Conservation (phyloP, 352 stramenopile species). For the Pythium insidiosum region DNA sequence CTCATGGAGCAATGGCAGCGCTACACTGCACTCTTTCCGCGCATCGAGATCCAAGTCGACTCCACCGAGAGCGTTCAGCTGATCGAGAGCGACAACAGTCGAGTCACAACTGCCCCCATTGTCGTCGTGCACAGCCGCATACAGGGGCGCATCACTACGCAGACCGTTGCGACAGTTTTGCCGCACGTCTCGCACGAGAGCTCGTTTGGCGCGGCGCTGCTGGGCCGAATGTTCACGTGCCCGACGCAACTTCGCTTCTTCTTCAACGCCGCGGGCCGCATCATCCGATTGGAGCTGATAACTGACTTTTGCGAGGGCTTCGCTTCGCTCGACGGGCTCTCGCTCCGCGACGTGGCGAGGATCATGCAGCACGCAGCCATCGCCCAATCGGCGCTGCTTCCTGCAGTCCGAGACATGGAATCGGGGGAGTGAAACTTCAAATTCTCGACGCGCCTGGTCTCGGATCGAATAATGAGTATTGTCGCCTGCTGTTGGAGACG, state of each 20-base stretch:
- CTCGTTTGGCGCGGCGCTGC: not conserved
- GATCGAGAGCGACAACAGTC: too few species aligned
- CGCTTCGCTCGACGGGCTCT: slow-evolving; percentile 8
- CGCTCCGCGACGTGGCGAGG: slow-evolving; percentile 1
- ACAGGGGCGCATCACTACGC: not conserved
- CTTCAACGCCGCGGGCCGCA: not conserved
- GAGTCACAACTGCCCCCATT: not conserved
- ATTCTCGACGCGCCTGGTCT: too few species aligned
- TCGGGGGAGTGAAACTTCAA: too few species aligned
- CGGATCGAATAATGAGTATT: too few species aligned
- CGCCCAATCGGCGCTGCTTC: slow-evolving; percentile 7
- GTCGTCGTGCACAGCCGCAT: slow-evolving; percentile 6
- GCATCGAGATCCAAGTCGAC: too few species aligned
- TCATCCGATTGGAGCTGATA: not conserved
- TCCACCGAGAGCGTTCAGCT: not conserved
- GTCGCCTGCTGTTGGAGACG: too few species aligned
- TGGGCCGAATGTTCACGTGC: not conserved
- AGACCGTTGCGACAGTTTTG: slow-evolving; percentile 6
- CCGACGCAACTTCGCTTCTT: not conserved
- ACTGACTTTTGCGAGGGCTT: slow-evolving; percentile 13
- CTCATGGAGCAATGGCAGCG: slow-evolving; percentile 12
- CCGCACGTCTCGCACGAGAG: not conserved
- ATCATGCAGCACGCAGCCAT: slow-evolving; percentile 4
- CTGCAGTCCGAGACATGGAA: too few species aligned
- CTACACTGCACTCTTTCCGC: slow-evolving; percentile 15